Conservation (phyloP, 2,329 filamentous ascomycete genomes). For the Colletotrichum zoysiae region DNA sequence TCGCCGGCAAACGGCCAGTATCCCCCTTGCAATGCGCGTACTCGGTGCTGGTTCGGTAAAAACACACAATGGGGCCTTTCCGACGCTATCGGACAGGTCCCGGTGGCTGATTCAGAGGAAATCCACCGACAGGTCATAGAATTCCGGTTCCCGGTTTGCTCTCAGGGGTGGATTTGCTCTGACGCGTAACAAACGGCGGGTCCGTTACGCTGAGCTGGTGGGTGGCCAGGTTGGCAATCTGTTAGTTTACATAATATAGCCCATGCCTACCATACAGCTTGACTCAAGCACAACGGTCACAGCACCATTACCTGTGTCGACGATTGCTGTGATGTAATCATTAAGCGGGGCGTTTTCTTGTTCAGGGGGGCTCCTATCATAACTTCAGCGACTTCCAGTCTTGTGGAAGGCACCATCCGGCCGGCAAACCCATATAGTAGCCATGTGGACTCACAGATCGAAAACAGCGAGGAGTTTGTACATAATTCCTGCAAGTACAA, state of each 20-base stretch:
- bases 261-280: slow-evolving; percentile 15
- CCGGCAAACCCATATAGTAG: slow-evolving; percentile 26
- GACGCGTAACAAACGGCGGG: slow-evolving; percentile 34
- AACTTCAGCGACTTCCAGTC: slow-evolving; percentile 1
- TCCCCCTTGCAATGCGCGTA: neutral
- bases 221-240: slow-evolving; percentile 24
- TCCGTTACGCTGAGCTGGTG: neutral
- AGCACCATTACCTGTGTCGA: slow-evolving; percentile 11
- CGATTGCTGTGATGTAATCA: slow-evolving; percentile 13
- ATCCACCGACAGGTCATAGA: neutral
- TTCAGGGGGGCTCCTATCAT: slow-evolving; percentile 13
- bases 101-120: slow-evolving; percentile 30
- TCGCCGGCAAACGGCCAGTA: neutral
- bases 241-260: neutral
- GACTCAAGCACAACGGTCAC: slow-evolving; percentile 34
- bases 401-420: slow-evolving; percentile 15
- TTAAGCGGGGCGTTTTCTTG: slow-evolving; percentile 21
- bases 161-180: slow-evolving; percentile 23
- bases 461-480: slow-evolving; percentile 8
- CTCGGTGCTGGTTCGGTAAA: slow-evolving; percentile 35
- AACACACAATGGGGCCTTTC: slow-evolving; percentile 10
- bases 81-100: neutral
- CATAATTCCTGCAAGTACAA: neutral
- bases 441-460: slow-evolving; percentile 37
- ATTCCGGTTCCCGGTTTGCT: neutral